Evolutionary conservation across 371 early-diverging fungal species (phyloP).

Genomic region (Mortierella sp.): DNA sequence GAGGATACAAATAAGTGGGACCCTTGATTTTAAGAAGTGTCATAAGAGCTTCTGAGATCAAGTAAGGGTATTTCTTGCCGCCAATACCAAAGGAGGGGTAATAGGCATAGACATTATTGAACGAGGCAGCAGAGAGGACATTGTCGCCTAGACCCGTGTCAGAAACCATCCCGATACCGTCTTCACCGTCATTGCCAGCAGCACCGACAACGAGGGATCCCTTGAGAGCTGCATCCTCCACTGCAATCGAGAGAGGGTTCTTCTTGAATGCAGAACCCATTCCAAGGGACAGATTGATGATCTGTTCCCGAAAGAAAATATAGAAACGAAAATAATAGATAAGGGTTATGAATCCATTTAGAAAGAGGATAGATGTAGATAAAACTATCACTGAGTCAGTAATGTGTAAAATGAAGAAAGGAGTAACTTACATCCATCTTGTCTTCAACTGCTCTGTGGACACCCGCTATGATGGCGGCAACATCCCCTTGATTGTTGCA

Average conservation of each 20-base stretch:
- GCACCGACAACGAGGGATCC: constrained; percentile 62
- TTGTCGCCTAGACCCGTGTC: constrained; percentile 69
- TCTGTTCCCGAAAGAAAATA: constrained; percentile 3
- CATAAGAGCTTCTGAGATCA: too few species aligned
- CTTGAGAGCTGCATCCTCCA: constrained; percentile 42
- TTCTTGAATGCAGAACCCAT: constrained; percentile 55
- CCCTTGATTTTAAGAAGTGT: constrained; percentile 4
- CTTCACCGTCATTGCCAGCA: constrained; percentile 73
- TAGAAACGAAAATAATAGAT: constrained; percentile 3
- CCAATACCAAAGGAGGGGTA: constrained; percentile 24
- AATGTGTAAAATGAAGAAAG: too few species aligned
- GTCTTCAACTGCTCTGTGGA: constrained; percentile 66
- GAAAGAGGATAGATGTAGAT: too few species aligned
- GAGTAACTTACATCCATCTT: constrained; percentile 24
- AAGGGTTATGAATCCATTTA: background rate
- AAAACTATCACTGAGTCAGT: too few species aligned
- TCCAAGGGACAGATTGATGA: constrained; percentile 74
- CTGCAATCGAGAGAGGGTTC: constrained; percentile 52
- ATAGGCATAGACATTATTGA: constrained; percentile 62
- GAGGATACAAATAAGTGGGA: constrained; percentile 10
- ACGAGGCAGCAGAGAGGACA: constrained; percentile 72
- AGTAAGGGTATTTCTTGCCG: constrained; percentile 3
- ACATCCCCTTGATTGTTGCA: constrained; percentile 66
- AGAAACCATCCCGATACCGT: constrained; percentile 68
- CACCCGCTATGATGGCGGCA: constrained; percentile 62